Evolutionary conservation across 1,284 basidiomycete genomes (phyloP).

Genomic region (Trichosporon faecale): DNA sequence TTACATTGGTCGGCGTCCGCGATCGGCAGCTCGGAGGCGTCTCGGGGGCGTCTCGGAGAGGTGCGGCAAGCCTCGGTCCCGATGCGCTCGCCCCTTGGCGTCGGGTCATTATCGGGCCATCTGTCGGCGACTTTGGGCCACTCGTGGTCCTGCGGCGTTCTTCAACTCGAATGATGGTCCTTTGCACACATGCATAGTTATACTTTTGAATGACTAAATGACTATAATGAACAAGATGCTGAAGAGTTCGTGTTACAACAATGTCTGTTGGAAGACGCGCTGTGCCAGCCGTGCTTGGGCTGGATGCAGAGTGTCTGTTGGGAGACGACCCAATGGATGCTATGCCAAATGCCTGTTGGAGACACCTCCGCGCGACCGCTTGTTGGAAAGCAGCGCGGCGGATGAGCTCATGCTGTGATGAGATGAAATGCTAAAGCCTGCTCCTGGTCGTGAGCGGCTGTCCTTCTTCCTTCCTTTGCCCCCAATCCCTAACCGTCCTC

Average conservation of each 20-base stretch:
- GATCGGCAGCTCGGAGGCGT: not conserved
- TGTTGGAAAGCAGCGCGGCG: not conserved
- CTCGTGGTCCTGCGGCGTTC: not conserved
- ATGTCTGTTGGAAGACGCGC: conserved; percentile 12
- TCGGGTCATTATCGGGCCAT: not conserved
- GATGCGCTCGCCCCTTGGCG: not conserved
- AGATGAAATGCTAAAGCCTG: not conserved
- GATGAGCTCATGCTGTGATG: not conserved
- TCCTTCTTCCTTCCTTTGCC: conserved; percentile 2
- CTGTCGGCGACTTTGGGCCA: not conserved
- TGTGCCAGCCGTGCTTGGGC: not conserved
- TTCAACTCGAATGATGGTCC: not conserved
- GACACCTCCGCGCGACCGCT: not conserved
- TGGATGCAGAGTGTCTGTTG: conserved; percentile 8
- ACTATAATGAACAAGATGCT: not conserved
- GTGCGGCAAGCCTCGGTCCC: not conserved
- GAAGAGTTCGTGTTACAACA: not conserved
- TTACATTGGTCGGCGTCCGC: not conserved
- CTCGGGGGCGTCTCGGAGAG: not conserved
- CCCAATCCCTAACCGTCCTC: not conserved
- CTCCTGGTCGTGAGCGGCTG: not conserved
- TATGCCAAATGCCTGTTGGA: conserved; percentile 10
- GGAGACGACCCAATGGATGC: conserved; percentile 6
- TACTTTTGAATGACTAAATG: not conserved
- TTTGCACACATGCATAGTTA: not conserved